Evolutionary conservation across 768 basidiomycete species (phyloP).

Genomic region (Mycena albidolilacea): DNA sequence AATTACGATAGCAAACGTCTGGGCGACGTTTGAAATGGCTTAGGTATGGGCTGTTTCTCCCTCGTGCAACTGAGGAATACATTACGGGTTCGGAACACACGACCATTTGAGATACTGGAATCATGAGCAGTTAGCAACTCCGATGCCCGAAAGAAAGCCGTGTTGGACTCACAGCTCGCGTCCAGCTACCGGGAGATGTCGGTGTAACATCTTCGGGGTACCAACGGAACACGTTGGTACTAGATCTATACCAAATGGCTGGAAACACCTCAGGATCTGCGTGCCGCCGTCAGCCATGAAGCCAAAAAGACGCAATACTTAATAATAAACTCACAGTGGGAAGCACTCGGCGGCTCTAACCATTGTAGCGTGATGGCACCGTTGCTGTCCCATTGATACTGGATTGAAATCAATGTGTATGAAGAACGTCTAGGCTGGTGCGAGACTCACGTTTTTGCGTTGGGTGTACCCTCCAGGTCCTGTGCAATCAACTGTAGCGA

Average conservation of each 20-base stretch:
- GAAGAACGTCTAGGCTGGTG: too few relatives aligned
- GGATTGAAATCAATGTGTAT: too few relatives aligned
- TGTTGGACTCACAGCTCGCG: neutral
- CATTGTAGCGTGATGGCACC: neutral
- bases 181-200: neutral
- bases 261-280: neutral
- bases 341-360: neutral
- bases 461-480: neutral
- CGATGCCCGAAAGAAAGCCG: neutral
- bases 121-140: neutral
- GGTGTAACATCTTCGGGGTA: neutral
- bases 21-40: too few relatives aligned
- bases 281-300: neutral
- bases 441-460: neutral
- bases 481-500: neutral
- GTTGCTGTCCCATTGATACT: neutral
- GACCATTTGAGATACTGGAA: neutral
- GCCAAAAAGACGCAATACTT: neutral
- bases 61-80: too few relatives aligned
- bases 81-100: neutral
- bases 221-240: neutral
- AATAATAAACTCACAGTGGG: neutral
- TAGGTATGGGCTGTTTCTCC: too few relatives aligned
- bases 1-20: too few relatives aligned
- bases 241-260: neutral